Evolutionary conservation across 2,329 filamentous ascomycete genomes (phyloP).

Genomic region (Aphanocladium album): DNA sequence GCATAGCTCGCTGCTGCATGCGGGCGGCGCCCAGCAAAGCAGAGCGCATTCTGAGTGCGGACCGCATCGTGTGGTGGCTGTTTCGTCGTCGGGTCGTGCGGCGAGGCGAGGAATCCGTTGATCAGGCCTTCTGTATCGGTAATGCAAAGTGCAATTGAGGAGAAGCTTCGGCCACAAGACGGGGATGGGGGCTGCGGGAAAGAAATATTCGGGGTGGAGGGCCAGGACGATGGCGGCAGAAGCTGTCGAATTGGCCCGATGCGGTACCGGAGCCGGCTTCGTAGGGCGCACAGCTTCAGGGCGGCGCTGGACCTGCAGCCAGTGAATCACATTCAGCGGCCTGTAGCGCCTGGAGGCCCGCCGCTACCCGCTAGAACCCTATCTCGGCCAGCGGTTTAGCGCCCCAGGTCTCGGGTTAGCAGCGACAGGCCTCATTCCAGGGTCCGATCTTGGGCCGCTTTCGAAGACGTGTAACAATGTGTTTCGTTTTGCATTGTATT

Average conservation of each 20-base stretch:
- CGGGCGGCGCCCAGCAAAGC: slow-evolving; percentile 29
- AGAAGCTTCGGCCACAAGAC: neutral
- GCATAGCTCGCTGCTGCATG: slow-evolving; percentile 33
- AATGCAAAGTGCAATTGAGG: neutral
- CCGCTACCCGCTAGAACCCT: slow-evolving; percentile 17
- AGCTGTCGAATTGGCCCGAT: slow-evolving; percentile 1
- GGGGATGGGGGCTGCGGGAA: neutral
- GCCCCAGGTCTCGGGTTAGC: neutral
- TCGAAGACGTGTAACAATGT: neutral
- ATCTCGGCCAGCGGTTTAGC: neutral
- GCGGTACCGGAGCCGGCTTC: slow-evolving; percentile 7
- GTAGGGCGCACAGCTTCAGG: neutral
- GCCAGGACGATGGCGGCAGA: neutral
- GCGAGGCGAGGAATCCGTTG: neutral
- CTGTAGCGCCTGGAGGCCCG: slow-evolving; percentile 8
- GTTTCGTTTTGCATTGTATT: neutral
- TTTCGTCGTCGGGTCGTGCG: neutral
- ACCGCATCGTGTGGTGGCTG: slow-evolving; percentile 9
- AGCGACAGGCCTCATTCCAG: neutral
- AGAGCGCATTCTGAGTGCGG: slow-evolving; percentile 24
- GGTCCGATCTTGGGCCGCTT: slow-evolving; percentile 2
- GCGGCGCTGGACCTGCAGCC: neutral
- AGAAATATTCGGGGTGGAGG: slow-evolving; percentile 4
- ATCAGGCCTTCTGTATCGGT: neutral
- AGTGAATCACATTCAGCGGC: slow-evolving; percentile 6